Evolutionary conservation across 208 protist species (phyloP), one percentile per base, ranked within the genome.

Genomic region (Acanthamoeba royreba): DNA sequence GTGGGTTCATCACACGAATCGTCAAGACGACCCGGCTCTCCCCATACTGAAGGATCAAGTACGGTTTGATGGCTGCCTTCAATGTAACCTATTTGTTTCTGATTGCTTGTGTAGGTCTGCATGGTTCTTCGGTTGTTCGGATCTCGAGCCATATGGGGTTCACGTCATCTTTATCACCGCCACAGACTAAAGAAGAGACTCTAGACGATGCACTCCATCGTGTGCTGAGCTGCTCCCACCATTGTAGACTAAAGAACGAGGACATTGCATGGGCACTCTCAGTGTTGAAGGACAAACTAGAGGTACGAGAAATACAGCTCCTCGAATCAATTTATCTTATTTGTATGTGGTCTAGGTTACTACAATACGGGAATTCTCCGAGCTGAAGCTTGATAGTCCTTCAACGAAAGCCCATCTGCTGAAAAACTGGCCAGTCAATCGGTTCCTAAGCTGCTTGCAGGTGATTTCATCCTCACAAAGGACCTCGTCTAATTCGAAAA

Each of bases 401-500:
- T 11, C 1, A 33, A 81, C 69, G 8, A 81, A 81, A 25, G 69
- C 69, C 19, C 69, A 81, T 22, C 19, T 81, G 8, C 38, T 81
- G 4, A 81, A 81, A 42, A 81, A 81, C 69, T 81, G 69, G 69
- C 69, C 69, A 22, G 69, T 81, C 38, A 81, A 81, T 8, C 33
- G 69, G 31, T 81, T 81, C 69, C 69, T 81, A 42, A 81, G 69
- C 69, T 81, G 69, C 69, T 42, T 81, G 15, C 61, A 72, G 61
- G 61, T 38, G n/a, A 35, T 5, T 22, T 9, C 4, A n/a, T 9
- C 49, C 13, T 55, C 13, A 55, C 19, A 25, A 55, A 25, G 9
- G 9, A 25, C 19, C 49, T 55, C 19, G 13, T 55, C 19, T 19
- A 25, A 25, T 55, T 55, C 53, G 7, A 13, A 17, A 2, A 5